Evolutionary conservation across 345 rosid species (phyloP).

Genomic region (Boechera retrofracta): DNA sequence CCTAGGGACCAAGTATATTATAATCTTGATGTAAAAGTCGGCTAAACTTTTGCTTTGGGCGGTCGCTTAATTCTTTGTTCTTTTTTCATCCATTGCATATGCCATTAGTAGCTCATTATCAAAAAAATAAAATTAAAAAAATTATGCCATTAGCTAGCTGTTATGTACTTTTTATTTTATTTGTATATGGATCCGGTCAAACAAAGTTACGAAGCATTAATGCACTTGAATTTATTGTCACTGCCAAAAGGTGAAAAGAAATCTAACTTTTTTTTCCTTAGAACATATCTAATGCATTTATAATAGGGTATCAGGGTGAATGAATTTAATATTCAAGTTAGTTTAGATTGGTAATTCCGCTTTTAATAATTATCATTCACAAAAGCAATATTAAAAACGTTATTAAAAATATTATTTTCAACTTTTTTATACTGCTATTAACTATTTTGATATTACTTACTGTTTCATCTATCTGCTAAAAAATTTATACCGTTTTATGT

Average conservation of each 20-base stretch:
- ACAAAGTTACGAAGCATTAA: slow-evolving; percentile 34
- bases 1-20: not conserved
- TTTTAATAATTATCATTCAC: too few species aligned
- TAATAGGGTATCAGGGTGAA: not conserved
- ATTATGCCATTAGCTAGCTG: slow-evolving; percentile 1
- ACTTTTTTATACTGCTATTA: too few species aligned
- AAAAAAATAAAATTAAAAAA: not conserved
- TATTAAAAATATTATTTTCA: too few species aligned
- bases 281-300: slow-evolving; percentile 7
- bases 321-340: not conserved
- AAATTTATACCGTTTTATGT: too few species aligned
- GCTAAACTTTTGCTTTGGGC: slow-evolving; percentile 24
- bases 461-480: too few species aligned
- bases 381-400: too few species aligned
- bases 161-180: slow-evolving; percentile 10
- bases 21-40: slow-evolving; percentile 19
- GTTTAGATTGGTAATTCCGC: too few species aligned
- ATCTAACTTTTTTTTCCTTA: not conserved
- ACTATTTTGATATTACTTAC: too few species aligned
- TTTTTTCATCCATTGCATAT: not conserved
- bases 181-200: slow-evolving; percentile 44
- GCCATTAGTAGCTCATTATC: not conserved
- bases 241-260: slow-evolving; percentile 28
- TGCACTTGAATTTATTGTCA: slow-evolving; percentile 32
- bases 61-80: not conserved